These are phyloP conservation scores for Leccinum proliferum DNA, from an alignment of 1,284 basidiomycete genomes.

Conservation along the genomic window DNA sequence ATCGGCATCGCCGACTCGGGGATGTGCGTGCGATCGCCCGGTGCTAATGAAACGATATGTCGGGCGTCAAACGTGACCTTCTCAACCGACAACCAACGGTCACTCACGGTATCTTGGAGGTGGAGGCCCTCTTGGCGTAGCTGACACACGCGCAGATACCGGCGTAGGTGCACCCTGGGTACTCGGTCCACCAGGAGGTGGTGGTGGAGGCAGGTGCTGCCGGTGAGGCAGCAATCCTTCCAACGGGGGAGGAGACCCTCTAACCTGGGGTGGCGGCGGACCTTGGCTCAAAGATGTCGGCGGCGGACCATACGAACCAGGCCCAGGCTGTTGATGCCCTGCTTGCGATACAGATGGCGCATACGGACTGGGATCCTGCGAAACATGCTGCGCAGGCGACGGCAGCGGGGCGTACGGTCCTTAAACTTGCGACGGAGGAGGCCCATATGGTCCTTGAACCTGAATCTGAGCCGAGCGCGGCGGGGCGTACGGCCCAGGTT, in stretches of 20 bases:
- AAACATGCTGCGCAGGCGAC: slow-evolving; percentile 2
- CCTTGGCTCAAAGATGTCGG: slow-evolving; percentile 17
- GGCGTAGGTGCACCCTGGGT: slow-evolving; percentile 17
- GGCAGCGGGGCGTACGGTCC: slow-evolving; percentile 32
- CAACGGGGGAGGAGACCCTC: slow-evolving; percentile 21
- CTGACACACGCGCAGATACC: slow-evolving; percentile 29
- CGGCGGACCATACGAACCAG: slow-evolving; percentile 15
- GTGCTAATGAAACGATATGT: slow-evolving; percentile 43
- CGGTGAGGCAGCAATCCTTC: slow-evolving; percentile 17
- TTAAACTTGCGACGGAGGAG: slow-evolving; percentile 8
- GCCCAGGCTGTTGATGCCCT: slow-evolving; percentile 5
- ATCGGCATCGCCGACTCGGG: slow-evolving; percentile 67
- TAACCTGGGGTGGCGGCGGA: slow-evolving; percentile 12
- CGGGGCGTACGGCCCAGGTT: slow-evolving; percentile 33
- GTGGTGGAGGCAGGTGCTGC: slow-evolving; percentile 26
- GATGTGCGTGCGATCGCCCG: slow-evolving; percentile 90
- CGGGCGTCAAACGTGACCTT: not conserved
- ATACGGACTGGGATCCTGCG: slow-evolving; percentile 10
- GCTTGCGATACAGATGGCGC: slow-evolving; percentile 16
- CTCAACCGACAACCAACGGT: not conserved
- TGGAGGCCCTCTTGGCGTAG: slow-evolving; percentile 36
- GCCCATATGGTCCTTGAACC: slow-evolving; percentile 17
- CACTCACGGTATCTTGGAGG: slow-evolving; percentile 85
- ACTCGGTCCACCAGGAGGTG: slow-evolving; percentile 40
- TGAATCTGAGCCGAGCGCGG: slow-evolving; percentile 16